A percentile compares a stretch with the other conserved stretches of the same genome.
Conservation (phyloP, 2,329 filamentous ascomycete genomes). For the Microdochium bolleyi region DNA sequence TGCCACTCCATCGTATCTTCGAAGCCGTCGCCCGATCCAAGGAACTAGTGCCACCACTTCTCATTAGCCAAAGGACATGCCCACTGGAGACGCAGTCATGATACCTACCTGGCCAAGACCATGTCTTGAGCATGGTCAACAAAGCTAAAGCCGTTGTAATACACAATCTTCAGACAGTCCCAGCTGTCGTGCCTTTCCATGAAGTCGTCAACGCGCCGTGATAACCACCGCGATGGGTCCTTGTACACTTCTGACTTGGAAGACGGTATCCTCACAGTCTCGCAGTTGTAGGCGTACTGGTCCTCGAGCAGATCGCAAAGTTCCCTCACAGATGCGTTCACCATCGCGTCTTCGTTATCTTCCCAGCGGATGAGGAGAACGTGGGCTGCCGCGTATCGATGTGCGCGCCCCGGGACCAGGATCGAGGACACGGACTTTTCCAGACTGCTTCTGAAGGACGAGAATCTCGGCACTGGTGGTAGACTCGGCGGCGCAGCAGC, state of each 20-base stretch:
- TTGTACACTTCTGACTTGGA: slow-evolving; percentile 33
- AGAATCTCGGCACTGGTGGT: slow-evolving; percentile 29
- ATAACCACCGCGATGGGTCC: slow-evolving; percentile 46
- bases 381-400: slow-evolving; percentile 44
- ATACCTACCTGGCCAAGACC: slow-evolving; percentile 45
- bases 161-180: slow-evolving; percentile 50
- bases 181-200: slow-evolving; percentile 44
- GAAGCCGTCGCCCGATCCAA: slow-evolving; percentile 33
- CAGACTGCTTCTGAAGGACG: not conserved
- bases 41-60: slow-evolving; percentile 30
- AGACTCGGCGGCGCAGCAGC: slow-evolving; percentile 25
- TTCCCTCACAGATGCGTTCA: slow-evolving; percentile 34
- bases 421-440: not conserved
- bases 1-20: slow-evolving; percentile 45
- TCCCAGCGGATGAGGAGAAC: slow-evolving; percentile 49
- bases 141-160: slow-evolving; percentile 48
- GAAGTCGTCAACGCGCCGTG: slow-evolving; percentile 42
- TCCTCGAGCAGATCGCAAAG: slow-evolving; percentile 42
- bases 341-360: slow-evolving; percentile 38
- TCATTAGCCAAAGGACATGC: not conserved
- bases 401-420: slow-evolving; percentile 20
- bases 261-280: slow-evolving; percentile 41
- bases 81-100: not conserved
- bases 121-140: slow-evolving; percentile 48
- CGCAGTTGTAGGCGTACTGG: slow-evolving; percentile 42